A percentile compares a stretch with the other conserved stretches of the same genome.
phyloP scores from a whole-genome alignment of 768 basidiomycete species.

The Xerocomellus dryophilus region DNA sequence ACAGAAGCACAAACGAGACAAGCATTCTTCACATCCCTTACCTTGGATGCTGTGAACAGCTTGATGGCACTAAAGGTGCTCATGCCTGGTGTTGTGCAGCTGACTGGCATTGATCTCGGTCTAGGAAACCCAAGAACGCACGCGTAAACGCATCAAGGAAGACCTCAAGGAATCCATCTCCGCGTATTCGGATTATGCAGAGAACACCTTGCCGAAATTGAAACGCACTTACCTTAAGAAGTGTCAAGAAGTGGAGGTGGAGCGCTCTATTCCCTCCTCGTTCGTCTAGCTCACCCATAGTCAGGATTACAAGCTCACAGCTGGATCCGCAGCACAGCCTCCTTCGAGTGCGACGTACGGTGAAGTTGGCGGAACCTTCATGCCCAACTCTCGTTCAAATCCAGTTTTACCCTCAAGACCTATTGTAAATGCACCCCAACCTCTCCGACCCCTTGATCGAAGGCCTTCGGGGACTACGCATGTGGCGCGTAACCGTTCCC shows the following conservation, averaged over 20 bases:
- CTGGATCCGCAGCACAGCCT: conserved; percentile 33
- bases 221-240: conserved; percentile 80
- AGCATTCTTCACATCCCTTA: conserved; percentile 72
- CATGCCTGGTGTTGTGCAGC: neutral
- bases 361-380: conserved; percentile 31
- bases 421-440: conserved; percentile 66
- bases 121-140: conserved; percentile 88
- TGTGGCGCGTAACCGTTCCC: conserved; percentile 64
- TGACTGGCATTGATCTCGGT: neutral
- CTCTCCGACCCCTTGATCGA: conserved; percentile 70
- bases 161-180: conserved; percentile 77
- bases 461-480: conserved; percentile 61
- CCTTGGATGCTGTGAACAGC: conserved; percentile 68
- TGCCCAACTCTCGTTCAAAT: conserved; percentile 43
- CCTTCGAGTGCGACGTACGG: conserved; percentile 32
- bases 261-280: conserved; percentile 11
- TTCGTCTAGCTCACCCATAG: conserved; percentile 7
- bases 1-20: conserved; percentile 79
- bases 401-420: conserved; percentile 48
- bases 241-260: conserved; percentile 83
- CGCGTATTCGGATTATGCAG: conserved; percentile 80
- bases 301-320: conserved; percentile 63
- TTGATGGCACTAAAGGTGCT: conserved; percentile 64
- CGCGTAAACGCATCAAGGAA: conserved; percentile 88
- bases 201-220: conserved; percentile 73